These are phyloP conservation scores for Epichloe festucae DNA, from an alignment of 2,329 filamentous ascomycete genomes.

Conservation along the genomic window DNA sequence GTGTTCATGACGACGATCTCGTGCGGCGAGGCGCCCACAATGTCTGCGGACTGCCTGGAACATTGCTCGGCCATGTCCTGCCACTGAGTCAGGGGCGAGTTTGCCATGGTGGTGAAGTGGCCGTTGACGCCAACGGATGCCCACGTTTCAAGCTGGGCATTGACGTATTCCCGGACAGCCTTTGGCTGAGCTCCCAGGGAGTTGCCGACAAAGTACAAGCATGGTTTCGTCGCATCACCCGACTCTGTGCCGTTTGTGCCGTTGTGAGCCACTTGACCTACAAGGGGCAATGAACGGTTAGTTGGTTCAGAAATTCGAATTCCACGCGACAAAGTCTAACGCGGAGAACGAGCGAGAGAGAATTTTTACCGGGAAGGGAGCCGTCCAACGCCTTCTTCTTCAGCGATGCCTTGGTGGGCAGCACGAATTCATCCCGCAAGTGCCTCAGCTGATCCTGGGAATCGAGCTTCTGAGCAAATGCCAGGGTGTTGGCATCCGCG, in stretches of 20 bases:
- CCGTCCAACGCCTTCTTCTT: constrained; percentile 46
- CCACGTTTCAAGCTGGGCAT: constrained; percentile 71
- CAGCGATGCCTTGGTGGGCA: constrained; percentile 62
- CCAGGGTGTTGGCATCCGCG: constrained; percentile 30
- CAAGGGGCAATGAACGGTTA: not conserved
- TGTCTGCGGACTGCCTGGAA: constrained; percentile 52
- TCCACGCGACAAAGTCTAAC: not conserved
- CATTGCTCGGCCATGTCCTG: constrained; percentile 68
- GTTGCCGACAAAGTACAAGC: constrained; percentile 79
- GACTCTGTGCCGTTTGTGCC: constrained; percentile 12
- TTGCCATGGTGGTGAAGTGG: constrained; percentile 59
- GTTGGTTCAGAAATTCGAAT: too few species aligned
- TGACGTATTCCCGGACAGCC: constrained; percentile 49
- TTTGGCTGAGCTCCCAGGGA: constrained; percentile 81
- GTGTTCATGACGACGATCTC: constrained; percentile 87
- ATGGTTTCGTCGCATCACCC: constrained; percentile 15
- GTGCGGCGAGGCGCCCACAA: constrained; percentile 59
- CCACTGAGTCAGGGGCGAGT: constrained; percentile 59
- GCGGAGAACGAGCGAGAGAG: not conserved
- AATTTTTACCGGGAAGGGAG: constrained; percentile 23
- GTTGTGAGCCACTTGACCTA: constrained; percentile 4
- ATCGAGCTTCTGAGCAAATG: constrained; percentile 43
- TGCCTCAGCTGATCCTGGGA: constrained; percentile 43
- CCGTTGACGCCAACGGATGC: constrained; percentile 72
- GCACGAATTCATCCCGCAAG: constrained; percentile 59